These are phyloP conservation scores for Chaetomiaceae sp. DNA, from an alignment of 2,329 filamentous ascomycete genomes.

Conservation along the genomic window DNA sequence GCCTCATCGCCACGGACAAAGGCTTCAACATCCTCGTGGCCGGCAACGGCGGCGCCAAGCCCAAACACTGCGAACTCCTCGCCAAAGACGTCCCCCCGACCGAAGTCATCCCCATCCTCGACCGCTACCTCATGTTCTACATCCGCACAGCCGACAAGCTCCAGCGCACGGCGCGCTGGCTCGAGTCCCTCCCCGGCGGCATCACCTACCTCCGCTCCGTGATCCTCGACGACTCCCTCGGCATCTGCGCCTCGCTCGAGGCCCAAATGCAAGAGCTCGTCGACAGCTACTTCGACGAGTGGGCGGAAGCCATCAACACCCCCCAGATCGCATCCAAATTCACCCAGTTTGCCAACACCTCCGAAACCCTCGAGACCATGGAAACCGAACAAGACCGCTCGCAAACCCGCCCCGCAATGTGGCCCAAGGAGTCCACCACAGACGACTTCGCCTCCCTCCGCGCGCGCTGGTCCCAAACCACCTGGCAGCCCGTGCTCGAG, in stretches of 20 bases:
- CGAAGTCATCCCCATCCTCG: conserved; percentile 77
- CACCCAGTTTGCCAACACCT: conserved; percentile 78
- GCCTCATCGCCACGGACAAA: conserved; percentile 86
- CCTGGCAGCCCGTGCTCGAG: conserved; percentile 78
- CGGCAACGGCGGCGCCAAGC: conserved; percentile 84
- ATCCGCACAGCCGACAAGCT: conserved; percentile 89
- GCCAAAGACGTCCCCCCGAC: conserved; percentile 81
- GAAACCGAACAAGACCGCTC: conserved; percentile 69
- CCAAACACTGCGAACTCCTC: conserved; percentile 74
- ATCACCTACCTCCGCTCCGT: conserved; percentile 80
- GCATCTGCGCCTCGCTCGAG: conserved; percentile 79
- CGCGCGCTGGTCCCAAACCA: conserved; percentile 59
- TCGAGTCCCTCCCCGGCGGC: conserved; percentile 78
- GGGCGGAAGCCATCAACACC: conserved; percentile 74
- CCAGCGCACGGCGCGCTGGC: conserved; percentile 82
- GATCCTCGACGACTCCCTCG: conserved; percentile 78
- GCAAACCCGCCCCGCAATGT: conserved; percentile 71
- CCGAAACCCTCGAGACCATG: conserved; percentile 63
- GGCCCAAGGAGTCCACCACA: conserved; percentile 60
- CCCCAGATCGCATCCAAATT: conserved; percentile 67
- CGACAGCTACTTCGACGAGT: conserved; percentile 83
- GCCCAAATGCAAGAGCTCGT: conserved; percentile 84
- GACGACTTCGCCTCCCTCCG: conserved; percentile 66
- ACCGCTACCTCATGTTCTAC: conserved; percentile 90
- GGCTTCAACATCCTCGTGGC: conserved; percentile 91